Conservation (phyloP, 495 filamentous ascomycete species). For the Xylaria curta region DNA sequence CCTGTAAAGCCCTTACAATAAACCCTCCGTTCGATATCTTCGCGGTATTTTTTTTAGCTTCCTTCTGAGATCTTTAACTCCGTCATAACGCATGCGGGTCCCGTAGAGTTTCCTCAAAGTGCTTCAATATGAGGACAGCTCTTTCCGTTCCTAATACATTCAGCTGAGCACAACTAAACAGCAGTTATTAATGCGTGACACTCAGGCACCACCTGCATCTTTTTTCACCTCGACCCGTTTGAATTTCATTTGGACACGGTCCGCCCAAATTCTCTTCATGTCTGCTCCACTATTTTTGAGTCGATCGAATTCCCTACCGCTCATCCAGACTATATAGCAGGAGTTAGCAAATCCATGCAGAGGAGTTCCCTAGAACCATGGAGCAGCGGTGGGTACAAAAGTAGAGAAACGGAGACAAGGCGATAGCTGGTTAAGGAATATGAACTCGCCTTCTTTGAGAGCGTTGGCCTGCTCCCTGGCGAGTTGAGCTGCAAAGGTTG, state of each 20-base stretch:
- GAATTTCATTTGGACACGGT: not conserved
- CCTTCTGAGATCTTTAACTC: not conserved
- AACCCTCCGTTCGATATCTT: not conserved
- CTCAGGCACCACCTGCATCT: not conserved
- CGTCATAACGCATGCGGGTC: not conserved
- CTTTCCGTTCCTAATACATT: too few relatives aligned
- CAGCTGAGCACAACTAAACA: not conserved
- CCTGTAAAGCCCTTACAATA: not conserved
- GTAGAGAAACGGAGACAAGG: not conserved
- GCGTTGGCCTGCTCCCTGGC: not conserved
- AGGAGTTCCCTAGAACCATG: not conserved
- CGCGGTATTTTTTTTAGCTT: not conserved
- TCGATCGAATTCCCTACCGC: constrained; percentile 13
- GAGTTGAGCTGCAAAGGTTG: not conserved
- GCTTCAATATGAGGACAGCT: not conserved
- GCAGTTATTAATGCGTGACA: not conserved
- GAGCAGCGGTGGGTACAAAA: not conserved
- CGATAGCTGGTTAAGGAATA: not conserved
- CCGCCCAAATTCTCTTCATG: constrained; percentile 15
- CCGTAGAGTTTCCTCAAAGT: not conserved
- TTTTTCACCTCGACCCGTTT: not conserved
- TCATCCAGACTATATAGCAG: constrained; percentile 19
- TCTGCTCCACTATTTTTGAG: not conserved
- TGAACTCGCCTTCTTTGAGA: constrained; percentile 9
- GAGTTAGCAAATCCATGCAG: not conserved